These are phyloP conservation scores for Apocynum venetum DNA, from an alignment of 257 asterid species.

Conservation along the genomic window DNA sequence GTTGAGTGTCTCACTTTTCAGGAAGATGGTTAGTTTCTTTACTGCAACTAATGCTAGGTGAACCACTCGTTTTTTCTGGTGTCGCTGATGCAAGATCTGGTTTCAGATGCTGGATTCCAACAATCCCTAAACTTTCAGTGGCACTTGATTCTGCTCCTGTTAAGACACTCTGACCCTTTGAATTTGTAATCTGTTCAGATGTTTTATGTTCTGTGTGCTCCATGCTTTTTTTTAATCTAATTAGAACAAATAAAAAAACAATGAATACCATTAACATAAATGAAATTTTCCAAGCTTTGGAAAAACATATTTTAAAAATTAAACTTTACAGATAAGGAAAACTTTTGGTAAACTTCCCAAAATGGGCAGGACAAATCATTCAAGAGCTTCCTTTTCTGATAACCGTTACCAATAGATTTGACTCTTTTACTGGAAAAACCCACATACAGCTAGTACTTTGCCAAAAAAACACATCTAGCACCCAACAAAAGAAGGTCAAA, in stretches of 20 bases:
- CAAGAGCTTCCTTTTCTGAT: background rate
- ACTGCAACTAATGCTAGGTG: conserved; percentile 33
- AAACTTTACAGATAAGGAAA: background rate
- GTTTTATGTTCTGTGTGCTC: conserved; percentile 24
- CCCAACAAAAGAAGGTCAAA: background rate
- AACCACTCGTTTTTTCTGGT: conserved; percentile 56
- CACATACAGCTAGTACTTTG: background rate
- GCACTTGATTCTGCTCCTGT: conserved; percentile 10
- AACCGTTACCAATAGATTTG: background rate
- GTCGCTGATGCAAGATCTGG: conserved; percentile 50
- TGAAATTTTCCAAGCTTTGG: background rate
- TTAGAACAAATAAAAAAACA: background rate
- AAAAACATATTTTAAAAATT: background rate
- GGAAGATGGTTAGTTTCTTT: conserved; percentile 43
- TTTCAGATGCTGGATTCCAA: conserved; percentile 19
- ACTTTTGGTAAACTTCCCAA: background rate
- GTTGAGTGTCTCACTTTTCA: conserved; percentile 43
- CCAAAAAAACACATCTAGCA: background rate
- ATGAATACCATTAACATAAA: background rate
- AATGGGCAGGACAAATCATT: background rate
- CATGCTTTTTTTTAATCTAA: conserved; percentile 25
- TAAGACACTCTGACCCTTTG: conserved; percentile 13
- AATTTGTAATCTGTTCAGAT: conserved; percentile 11
- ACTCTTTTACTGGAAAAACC: background rate
- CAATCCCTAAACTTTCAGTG: conserved; percentile 20